Base-by-base conservation (phyloP, 495 filamentous ascomycete species). In the Aspergillus mulundensis region DNA sequence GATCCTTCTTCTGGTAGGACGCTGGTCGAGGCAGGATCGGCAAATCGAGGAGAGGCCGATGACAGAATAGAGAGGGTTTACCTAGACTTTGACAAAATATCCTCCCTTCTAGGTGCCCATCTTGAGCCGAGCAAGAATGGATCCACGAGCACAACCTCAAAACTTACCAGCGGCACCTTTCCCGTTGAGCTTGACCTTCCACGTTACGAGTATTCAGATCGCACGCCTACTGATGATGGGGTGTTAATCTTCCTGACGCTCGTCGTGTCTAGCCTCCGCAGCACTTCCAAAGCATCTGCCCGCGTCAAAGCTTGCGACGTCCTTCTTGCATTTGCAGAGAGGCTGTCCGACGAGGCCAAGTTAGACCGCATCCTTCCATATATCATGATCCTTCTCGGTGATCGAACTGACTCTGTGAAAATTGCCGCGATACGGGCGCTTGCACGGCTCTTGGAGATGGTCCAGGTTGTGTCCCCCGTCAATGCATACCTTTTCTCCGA, bases 401-500 rank as follows among this genome's bases (percentile, higher is more conserved):
- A 99, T 68, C 81, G 85, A 49, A 81, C 83, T 12, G 89, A 96
- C 60, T 76, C 87, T 46, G 92, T 97, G 21, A 89, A 88, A 57
- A 81, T 95, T 21, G 84, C 90, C 24, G 91, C 92, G 15, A 80
- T 97, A 41, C 83, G 92, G 40, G 86, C 89, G 7, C 76, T 97
- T 61, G 89, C 92, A 2, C 92, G 96, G 62, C 78, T 97, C 54
- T 78, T 97, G 56, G 89, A 90, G 63, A 80, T 96, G 60, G 90
- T 99, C 15, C 82, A 82, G 16, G 85, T 92, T 4, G 87, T 93
- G 10, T 96, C 92, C 1, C 95, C 93, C 0, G 87, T 97, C 47
- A 99, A 99, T 69, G 91, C 93, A 14, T 89, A 96, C 72, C 79
- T 97, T 3, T 97, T 97, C 66, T 87, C 93, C 0, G 94, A 97